These are phyloP conservation scores for Plasmodium inui DNA, from an alignment of 169 alveolate genomes.

Conservation along the genomic window DNA sequence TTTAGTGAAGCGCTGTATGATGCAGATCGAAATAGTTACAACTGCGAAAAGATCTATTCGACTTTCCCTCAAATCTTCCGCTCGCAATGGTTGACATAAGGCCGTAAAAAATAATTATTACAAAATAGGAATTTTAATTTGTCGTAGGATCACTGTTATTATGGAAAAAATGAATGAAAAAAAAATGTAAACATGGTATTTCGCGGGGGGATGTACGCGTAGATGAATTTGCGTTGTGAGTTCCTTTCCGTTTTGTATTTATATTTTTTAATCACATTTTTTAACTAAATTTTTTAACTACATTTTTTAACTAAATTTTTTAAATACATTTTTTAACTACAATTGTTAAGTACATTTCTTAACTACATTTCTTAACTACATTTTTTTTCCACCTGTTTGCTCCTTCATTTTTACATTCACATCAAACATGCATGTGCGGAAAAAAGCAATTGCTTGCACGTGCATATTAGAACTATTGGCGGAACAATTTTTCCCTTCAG, in stretches of 20 bases:
- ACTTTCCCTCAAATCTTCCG: background rate
- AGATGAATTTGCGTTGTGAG: background rate
- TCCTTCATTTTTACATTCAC: background rate
- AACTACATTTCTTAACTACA: background rate
- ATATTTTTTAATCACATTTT: background rate
- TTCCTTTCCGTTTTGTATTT: background rate
- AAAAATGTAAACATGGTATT: background rate
- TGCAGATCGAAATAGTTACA: slow-evolving; percentile 24
- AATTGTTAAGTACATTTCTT: background rate
- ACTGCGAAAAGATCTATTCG: background rate
- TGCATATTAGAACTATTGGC: background rate
- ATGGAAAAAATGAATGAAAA: background rate
- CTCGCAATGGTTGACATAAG: background rate
- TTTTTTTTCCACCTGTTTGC: background rate
- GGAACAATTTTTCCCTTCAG: background rate
- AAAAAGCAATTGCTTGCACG: background rate
- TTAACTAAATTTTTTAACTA: too few relatives aligned
- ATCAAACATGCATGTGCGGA: background rate
- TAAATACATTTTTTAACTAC: too few relatives aligned
- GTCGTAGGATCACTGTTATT: slow-evolving; percentile 37
- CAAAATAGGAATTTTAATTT: slow-evolving; percentile 33
- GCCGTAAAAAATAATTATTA: slow-evolving; percentile 9
- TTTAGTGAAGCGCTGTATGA: background rate
- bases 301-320: background rate
- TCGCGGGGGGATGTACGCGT: background rate